These are phyloP conservation scores for Phialemoniopsis sp. DNA, from an alignment of 2,329 filamentous ascomycete species.

Conservation along the genomic window DNA sequence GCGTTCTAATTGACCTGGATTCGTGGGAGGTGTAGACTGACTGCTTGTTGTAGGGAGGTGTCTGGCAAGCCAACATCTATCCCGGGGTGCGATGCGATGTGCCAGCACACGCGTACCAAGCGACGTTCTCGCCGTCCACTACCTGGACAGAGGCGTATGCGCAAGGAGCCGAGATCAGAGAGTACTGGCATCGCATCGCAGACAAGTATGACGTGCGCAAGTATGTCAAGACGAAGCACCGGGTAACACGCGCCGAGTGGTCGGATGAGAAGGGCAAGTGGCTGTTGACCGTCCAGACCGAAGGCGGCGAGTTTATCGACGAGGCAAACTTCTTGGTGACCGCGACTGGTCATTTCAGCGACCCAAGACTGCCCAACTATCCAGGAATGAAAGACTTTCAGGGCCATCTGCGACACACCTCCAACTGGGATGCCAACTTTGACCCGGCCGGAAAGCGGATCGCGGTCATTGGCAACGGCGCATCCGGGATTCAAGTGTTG, in stretches of 20 bases:
- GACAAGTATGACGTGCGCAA: background rate
- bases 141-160: background rate
- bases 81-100: too few species aligned
- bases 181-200: background rate
- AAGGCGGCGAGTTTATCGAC: background rate
- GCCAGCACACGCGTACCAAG: too few species aligned
- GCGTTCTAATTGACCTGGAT: too few species aligned
- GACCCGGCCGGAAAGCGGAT: conserved; percentile 20
- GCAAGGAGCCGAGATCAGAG: background rate
- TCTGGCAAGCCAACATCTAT: too few species aligned
- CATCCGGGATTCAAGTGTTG: conserved; percentile 22
- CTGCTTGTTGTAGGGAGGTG: too few species aligned
- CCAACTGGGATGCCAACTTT: conserved; percentile 18
- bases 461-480: conserved; percentile 31
- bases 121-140: too few species aligned
- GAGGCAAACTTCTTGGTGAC: conserved; percentile 18
- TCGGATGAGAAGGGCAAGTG: background rate
- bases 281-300: background rate
- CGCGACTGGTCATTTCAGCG: conserved; percentile 29
- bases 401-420: conserved; percentile 18
- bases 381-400: conserved; percentile 18
- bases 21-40: too few species aligned
- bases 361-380: conserved; percentile 25
- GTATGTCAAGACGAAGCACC: background rate
- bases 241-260: background rate